Conservation (phyloP, 73 alveolate species). For the Paramecium primaurelia region DNA sequence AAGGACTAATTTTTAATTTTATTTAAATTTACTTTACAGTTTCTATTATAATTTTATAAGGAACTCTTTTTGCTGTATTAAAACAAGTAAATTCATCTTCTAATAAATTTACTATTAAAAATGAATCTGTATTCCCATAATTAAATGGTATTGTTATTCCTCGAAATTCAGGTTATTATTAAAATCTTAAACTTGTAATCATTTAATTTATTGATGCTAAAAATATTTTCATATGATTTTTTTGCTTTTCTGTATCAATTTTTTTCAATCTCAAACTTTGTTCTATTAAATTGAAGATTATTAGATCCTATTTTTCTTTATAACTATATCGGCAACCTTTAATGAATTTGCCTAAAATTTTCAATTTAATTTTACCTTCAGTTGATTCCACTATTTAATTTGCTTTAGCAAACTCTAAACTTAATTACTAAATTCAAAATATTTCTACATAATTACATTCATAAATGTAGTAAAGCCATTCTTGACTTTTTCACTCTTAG, state of each 20-base stretch:
- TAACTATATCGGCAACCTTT: neutral
- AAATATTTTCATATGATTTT: neutral
- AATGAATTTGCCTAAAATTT: neutral
- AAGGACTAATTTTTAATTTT: neutral
- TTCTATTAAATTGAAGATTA: neutral
- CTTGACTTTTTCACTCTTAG: neutral
- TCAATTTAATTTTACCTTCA: neutral
- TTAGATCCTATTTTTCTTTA: neutral
- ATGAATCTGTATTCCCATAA: neutral
- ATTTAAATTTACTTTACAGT: slow-evolving; percentile 32
- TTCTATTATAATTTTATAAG: slow-evolving; percentile 72
- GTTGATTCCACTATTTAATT: neutral
- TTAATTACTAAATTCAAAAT: neutral
- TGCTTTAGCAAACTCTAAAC: neutral
- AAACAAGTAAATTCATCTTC: slow-evolving; percentile 79
- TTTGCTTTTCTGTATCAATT: neutral
- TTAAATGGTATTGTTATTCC: neutral
- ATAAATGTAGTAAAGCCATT: neutral
- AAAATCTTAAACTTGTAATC: neutral
- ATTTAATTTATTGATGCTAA: neutral
- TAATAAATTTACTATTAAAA: slow-evolving; percentile 66
- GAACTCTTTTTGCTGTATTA: slow-evolving; percentile 90
- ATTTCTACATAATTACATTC: neutral
- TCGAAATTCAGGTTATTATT: neutral
- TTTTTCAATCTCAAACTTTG: neutral